Percentiles rank a stretch among this genome's conserved stretches.
Conservation (phyloP, 2,329 filamentous ascomycete genomes). For the Phoma sp. region DNA sequence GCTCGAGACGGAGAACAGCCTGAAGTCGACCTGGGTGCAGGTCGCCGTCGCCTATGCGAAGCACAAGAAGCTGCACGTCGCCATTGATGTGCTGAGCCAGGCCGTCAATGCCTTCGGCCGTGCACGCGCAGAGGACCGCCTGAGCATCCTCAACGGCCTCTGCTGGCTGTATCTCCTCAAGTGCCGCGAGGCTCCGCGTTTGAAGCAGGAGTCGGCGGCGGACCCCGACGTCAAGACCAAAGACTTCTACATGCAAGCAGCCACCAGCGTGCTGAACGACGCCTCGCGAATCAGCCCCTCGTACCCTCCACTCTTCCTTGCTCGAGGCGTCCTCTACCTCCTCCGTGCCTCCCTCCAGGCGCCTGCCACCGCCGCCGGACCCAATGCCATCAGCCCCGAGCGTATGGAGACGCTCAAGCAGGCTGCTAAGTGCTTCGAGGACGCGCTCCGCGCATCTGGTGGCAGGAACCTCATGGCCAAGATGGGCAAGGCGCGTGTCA, state of each 20-base stretch:
- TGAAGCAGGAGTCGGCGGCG: conserved; percentile 58
- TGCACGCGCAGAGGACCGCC: conserved; percentile 77
- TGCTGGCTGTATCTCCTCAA: conserved; percentile 94
- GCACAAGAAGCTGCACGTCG: conserved; percentile 88
- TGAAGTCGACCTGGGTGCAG: conserved; percentile 96
- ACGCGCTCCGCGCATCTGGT: conserved; percentile 82
- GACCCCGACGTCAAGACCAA: conserved; percentile 78
- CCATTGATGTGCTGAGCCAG: conserved; percentile 72
- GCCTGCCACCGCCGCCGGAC: conserved; percentile 70
- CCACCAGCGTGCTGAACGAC: conserved; percentile 92
- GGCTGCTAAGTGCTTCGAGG: conserved; percentile 92
- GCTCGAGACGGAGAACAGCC: conserved; percentile 90
- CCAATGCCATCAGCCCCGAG: conserved; percentile 70
- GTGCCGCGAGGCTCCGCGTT: conserved; percentile 77
- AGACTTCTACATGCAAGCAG: conserved; percentile 87
- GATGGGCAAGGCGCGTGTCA: conserved; percentile 84
- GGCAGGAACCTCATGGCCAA: conserved; percentile 90
- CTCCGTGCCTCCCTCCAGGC: conserved; percentile 84
- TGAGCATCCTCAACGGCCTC: conserved; percentile 81
- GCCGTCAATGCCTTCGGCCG: conserved; percentile 74
- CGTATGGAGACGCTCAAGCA: conserved; percentile 79
- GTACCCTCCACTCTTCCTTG: conserved; percentile 88
- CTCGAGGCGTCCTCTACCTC: conserved; percentile 86
- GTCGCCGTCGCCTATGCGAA: conserved; percentile 96
- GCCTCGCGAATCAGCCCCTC: conserved; percentile 92